A percentile compares a stretch with the other conserved stretches of the same genome.
phyloP scores from a whole-genome alignment of 1,284 basidiomycete species.

The Irpex sp. region DNA sequence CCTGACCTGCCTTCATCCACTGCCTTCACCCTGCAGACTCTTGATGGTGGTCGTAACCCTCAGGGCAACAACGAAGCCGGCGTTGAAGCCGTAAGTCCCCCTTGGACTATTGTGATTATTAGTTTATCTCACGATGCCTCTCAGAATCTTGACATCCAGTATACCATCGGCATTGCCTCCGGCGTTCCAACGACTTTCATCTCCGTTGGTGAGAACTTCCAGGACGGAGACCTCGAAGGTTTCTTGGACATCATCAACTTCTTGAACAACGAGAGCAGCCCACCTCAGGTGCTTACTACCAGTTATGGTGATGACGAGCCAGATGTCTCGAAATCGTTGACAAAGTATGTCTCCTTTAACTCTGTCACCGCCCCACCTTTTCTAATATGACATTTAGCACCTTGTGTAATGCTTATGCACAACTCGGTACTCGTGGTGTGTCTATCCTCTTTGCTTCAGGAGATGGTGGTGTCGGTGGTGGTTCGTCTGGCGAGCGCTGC shows the following conservation, averaged over 20 bases:
- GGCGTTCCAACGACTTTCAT: slow-evolving; percentile 28
- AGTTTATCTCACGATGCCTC: not conserved
- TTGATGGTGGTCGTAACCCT: slow-evolving; percentile 44
- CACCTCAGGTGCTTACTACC: slow-evolving; percentile 50
- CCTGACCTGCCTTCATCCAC: slow-evolving; percentile 30
- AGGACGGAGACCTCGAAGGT: slow-evolving; percentile 19
- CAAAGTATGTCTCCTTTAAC: slow-evolving; percentile 45
- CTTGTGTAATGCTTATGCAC: slow-evolving; percentile 57
- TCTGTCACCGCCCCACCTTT: slow-evolving; percentile 41
- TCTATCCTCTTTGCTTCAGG: slow-evolving; percentile 69
- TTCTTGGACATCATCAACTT: slow-evolving; percentile 26
- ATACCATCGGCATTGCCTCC: slow-evolving; percentile 47
- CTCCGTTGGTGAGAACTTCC: slow-evolving; percentile 41
- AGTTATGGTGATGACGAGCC: slow-evolving; percentile 25
- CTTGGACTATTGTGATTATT: slow-evolving; percentile 25
- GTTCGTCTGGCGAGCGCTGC: slow-evolving; percentile 46
- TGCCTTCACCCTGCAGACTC: slow-evolving; percentile 37
- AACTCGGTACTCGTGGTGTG: slow-evolving; percentile 56
- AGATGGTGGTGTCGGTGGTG: slow-evolving; percentile 53
- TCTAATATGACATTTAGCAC: slow-evolving; percentile 10
- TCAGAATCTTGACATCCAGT: slow-evolving; percentile 59
- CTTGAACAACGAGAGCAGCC: slow-evolving; percentile 30
- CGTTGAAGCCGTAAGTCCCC: slow-evolving; percentile 45
- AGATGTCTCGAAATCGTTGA: slow-evolving; percentile 35
- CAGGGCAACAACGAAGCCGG: slow-evolving; percentile 30